Conservation (phyloP, 192 early-diverging fungal genomes). For the Backusella macrospora region DNA sequence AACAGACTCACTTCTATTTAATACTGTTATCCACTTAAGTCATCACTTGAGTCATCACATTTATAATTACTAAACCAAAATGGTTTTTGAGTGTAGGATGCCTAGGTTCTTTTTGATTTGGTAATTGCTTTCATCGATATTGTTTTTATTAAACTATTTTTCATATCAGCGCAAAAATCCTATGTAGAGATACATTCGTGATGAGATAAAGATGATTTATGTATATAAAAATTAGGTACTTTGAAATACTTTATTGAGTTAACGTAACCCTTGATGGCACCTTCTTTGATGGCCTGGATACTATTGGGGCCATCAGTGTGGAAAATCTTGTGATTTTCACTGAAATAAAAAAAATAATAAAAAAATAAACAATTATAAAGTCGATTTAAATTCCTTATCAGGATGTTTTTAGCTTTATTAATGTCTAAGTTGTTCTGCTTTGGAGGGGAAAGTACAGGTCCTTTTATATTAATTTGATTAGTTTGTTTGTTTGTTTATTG, state of each 20-base stretch:
- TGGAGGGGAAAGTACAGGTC: too few relatives aligned
- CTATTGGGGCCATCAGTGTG: background rate
- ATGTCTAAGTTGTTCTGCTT: too few relatives aligned
- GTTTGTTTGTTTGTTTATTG: too few relatives aligned
- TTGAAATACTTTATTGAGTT: conserved; percentile 3
- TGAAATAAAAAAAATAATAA: too few relatives aligned
- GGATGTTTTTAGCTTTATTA: too few relatives aligned
- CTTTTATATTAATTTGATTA: too few relatives aligned
- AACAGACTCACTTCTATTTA: background rate
- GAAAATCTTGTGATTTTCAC: too few relatives aligned
- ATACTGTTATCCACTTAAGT: background rate
- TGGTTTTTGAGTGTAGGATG: background rate
- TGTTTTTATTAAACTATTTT: background rate
- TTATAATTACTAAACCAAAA: background rate
- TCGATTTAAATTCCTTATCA: too few relatives aligned
- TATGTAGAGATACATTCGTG: conserved; percentile 1
- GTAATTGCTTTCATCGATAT: background rate
- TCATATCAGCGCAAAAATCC: background rate
- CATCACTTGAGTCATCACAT: background rate
- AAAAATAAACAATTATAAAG: too few relatives aligned
- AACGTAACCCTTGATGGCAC: background rate
- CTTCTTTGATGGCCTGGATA: background rate
- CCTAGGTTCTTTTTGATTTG: background rate
- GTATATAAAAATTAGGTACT: background rate
- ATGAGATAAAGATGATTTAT: background rate